phyloP scores from a whole-genome alignment of 129 eudicot species.

The Saussurea involucrata region DNA sequence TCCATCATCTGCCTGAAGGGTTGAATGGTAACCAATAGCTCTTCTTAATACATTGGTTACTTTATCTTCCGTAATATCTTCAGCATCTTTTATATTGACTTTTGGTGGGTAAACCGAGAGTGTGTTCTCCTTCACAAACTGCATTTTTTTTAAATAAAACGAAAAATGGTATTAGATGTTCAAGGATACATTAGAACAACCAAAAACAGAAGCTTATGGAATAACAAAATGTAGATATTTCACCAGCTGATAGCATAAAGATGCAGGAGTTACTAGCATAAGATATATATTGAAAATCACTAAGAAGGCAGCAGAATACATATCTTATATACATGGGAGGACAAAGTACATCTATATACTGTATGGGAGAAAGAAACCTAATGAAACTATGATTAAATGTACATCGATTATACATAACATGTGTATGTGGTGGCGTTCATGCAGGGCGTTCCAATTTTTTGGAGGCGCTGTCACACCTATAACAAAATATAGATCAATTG shows the following conservation, averaged over 20 bases:
- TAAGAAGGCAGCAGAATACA: neutral
- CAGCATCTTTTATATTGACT: conserved; percentile 64
- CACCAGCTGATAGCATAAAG: conserved; percentile 10
- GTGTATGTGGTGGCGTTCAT: neutral
- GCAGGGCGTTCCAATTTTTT: too few relatives aligned
- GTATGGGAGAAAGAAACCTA: neutral
- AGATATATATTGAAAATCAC: conserved; percentile 5
- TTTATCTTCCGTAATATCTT: conserved; percentile 65
- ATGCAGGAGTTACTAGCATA: conserved; percentile 20
- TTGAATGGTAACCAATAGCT: conserved; percentile 76
- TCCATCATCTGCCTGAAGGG: conserved; percentile 91
- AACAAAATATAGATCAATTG: neutral
- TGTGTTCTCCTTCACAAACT: conserved; percentile 81
- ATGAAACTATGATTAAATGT: conserved; percentile 1
- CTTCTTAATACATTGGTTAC: conserved; percentile 63
- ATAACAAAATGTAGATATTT: neutral
- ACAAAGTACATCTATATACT: conserved; percentile 1
- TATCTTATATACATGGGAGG: neutral
- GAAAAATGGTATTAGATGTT: conserved; percentile 5
- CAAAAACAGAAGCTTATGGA: conserved; percentile 1
- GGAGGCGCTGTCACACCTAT: too few relatives aligned
- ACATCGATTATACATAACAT: neutral
- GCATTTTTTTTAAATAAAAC: conserved; percentile 1
- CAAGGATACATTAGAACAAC: conserved; percentile 10
- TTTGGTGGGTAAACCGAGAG: conserved; percentile 47